phyloP scores from a whole-genome alignment of 2,329 filamentous ascomycete species.

The Cordyceps cateniannulata region DNA sequence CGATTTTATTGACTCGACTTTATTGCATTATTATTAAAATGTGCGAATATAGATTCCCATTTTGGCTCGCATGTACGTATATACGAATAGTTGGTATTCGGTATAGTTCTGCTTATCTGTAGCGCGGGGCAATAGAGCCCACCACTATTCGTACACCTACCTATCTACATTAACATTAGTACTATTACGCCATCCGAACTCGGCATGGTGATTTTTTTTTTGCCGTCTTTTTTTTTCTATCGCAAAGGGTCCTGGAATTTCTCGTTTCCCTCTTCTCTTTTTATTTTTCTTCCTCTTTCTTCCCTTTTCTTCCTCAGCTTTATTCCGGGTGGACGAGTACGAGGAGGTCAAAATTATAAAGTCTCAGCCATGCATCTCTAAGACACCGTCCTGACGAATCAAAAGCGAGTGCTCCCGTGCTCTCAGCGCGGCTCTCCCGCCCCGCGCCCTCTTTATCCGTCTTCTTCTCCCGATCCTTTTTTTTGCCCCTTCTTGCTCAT shows the following conservation, averaged over 20 bases:
- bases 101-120: not conserved
- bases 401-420: not conserved
- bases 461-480: not conserved
- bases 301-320: too few relatives aligned
- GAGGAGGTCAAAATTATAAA: not conserved
- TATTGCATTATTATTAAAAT: too few relatives aligned
- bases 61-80: too few relatives aligned
- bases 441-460: too few relatives aligned
- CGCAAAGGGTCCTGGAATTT: not conserved
- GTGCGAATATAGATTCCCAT: too few relatives aligned
- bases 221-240: not conserved
- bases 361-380: not conserved
- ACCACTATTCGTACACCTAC: too few relatives aligned
- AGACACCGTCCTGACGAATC: not conserved
- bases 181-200: constrained; percentile 11
- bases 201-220: constrained; percentile 10
- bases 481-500: not conserved
- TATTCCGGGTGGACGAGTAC: not conserved
- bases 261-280: not conserved
- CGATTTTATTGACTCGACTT: too few relatives aligned
- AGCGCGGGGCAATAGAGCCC: not conserved
- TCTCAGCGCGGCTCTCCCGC: too few relatives aligned
- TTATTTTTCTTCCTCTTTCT: too few relatives aligned
- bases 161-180: too few relatives aligned
- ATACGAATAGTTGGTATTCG: too few relatives aligned